Base-by-base conservation (phyloP, 306 rosid genomes). In the Crotalaria pallida region DNA sequence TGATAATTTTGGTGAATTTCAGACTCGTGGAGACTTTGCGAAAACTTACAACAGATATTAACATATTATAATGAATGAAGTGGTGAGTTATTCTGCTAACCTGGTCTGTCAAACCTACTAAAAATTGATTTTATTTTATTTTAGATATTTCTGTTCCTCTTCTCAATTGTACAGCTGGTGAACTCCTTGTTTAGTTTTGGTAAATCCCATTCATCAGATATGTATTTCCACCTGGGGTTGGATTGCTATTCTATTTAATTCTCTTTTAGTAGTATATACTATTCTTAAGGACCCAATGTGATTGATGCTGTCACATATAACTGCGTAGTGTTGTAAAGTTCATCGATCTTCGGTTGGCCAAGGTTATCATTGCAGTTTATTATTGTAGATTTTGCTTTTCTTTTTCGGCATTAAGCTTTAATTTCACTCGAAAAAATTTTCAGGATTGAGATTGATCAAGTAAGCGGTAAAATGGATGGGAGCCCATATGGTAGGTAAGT, bases 1-100 rank as follows among this genome's bases (percentile, higher is more conserved):
- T 56, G 95, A 85, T 58, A 88, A 80, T 83, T 91, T 85, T 57
- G 83, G 96, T 24, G 97, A 91, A 67, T 85, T 87, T 76, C 91
- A 77, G 80, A 87, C 97, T 79, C 96, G 77, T 10, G 96, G 88
- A 21, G 92, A 83, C 73, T 94, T 77, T 74, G 74, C 84, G 48
- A 94, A 88, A 80, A 74, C 92, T 55, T 91, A 83, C 91, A 83
- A 79, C 84, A 88, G 91, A 83, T 94, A 84, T 80, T 94, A 84
- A 85, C 34, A 58, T 80, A 79, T 58, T 73, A 67, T 62, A 68
- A 19, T 74, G 75, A 58, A 85, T 84, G 60, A 67, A 71, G 75
- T 19, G 99, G 99, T 94, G 89, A 91, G 99, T 91, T 67, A 74
- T 76, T 80, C 77, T 77, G 58, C 82, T 19, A 48, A 67, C 71